A percentile compares a stretch with the other conserved stretches of the same genome.
phyloP scores from a whole-genome alignment of 768 basidiomycete species.

The Hericium rajendrae region DNA sequence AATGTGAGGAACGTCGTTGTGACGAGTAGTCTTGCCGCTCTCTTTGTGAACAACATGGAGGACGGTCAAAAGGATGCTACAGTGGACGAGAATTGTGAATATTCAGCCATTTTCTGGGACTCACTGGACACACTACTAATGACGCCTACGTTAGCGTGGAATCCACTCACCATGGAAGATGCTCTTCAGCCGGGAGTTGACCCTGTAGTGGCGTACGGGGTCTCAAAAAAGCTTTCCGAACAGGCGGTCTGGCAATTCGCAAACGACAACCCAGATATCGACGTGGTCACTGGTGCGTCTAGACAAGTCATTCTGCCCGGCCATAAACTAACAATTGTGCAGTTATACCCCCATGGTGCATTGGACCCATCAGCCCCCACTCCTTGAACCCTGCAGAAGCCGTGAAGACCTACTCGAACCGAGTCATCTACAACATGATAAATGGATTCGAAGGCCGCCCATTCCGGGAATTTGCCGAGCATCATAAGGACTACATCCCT shows the following conservation, averaged over 20 bases:
- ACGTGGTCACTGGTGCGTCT: background rate
- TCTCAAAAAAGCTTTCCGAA: background rate
- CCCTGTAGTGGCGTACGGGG: background rate
- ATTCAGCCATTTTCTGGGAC: too few species aligned
- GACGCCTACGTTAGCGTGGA: background rate
- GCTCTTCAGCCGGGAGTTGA: background rate
- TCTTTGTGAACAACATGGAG: background rate
- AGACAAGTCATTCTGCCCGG: background rate
- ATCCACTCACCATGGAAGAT: background rate
- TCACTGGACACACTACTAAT: too few species aligned
- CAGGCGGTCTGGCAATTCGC: background rate
- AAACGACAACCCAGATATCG: background rate
- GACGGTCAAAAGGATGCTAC: background rate
- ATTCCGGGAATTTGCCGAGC: slow-evolving; percentile 2
- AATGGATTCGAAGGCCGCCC: slow-evolving; percentile 6
- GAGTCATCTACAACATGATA: slow-evolving; percentile 15
- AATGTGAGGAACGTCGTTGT: slow-evolving; percentile 6
- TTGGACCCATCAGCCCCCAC: slow-evolving; percentile 16
- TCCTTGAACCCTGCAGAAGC: slow-evolving; percentile 2
- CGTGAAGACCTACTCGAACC: slow-evolving; percentile 13
- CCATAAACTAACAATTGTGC: background rate
- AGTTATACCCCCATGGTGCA: slow-evolving; percentile 20
- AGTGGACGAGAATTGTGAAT: background rate
- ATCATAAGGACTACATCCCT: slow-evolving; percentile 9
- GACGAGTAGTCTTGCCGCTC: slow-evolving; percentile 6